These are phyloP conservation scores for Vitis rupestris DNA, from an alignment of 164 flowering plant species.

Conservation along the genomic window DNA sequence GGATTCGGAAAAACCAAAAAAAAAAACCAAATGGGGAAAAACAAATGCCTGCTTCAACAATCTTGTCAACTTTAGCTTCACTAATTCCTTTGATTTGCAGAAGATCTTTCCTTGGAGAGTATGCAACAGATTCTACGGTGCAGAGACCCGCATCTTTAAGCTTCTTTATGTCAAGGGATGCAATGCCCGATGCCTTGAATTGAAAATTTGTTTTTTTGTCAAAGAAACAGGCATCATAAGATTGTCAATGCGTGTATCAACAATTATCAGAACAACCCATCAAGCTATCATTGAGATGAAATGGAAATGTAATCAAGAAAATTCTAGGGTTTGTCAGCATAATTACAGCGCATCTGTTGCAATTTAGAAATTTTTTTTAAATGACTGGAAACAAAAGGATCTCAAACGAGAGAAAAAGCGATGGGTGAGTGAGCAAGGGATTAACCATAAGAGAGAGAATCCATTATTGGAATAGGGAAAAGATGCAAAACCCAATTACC, in stretches of 20 bases:
- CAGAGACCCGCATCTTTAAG: constrained; percentile 94
- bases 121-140: constrained; percentile 88
- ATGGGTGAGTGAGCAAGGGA: no score
- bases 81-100: constrained; percentile 94
- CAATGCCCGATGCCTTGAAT: constrained; percentile 77
- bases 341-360: no score
- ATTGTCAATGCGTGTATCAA: not conserved
- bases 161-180: constrained; percentile 85
- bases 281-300: not conserved
- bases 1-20: not conserved
- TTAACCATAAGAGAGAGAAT: no score
- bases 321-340: not conserved
- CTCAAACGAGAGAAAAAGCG: no score
- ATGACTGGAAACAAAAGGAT: no score
- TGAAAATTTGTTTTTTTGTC: not conserved
- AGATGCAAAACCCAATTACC: no score
- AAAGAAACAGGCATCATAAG: not conserved
- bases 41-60: constrained; percentile 74
- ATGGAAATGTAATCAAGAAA: not conserved
- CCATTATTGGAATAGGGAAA: no score
- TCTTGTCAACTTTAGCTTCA: constrained; percentile 94
- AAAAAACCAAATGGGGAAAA: not conserved
- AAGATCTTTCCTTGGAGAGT: constrained; percentile 87
- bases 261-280: not conserved
- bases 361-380: no score